phyloP scores from a whole-genome alignment of 257 asterid genomes.

The Salvia rosmarinus region DNA sequence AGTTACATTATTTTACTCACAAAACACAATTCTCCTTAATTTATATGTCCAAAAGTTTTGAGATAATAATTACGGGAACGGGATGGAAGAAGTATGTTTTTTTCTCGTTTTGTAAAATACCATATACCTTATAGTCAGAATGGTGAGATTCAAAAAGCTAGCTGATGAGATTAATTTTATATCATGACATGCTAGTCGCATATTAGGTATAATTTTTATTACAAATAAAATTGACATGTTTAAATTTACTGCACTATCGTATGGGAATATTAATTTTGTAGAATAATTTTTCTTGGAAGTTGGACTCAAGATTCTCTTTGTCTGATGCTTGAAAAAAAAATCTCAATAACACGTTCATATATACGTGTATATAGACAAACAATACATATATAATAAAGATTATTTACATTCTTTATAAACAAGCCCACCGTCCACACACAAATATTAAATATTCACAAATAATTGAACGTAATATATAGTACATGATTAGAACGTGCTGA shows the following conservation, averaged over 20 bases:
- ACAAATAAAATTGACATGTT: neutral
- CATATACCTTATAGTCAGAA: neutral
- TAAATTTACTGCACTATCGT: neutral
- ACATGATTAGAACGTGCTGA: neutral
- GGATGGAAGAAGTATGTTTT: too few relatives aligned
- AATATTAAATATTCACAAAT: neutral
- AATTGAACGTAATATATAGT: neutral
- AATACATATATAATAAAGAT: neutral
- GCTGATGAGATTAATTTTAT: too few relatives aligned
- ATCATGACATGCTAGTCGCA: neutral
- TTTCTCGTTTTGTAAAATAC: too few relatives aligned
- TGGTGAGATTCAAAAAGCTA: too few relatives aligned
- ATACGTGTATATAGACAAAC: neutral
- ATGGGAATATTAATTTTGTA: neutral
- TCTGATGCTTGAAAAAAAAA: neutral
- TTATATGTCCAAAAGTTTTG: too few relatives aligned
- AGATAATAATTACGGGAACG: too few relatives aligned
- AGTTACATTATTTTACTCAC: too few relatives aligned
- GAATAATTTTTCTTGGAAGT: neutral
- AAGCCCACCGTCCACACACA: constrained; percentile 21
- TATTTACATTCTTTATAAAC: neutral
- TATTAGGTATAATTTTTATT: neutral
- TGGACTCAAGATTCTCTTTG: neutral
- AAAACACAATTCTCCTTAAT: too few relatives aligned
- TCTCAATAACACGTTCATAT: neutral